Evolutionary conservation across 1,139 yeast genomes (phyloP).

Genomic region (Suhomyces bolitotheri): DNA sequence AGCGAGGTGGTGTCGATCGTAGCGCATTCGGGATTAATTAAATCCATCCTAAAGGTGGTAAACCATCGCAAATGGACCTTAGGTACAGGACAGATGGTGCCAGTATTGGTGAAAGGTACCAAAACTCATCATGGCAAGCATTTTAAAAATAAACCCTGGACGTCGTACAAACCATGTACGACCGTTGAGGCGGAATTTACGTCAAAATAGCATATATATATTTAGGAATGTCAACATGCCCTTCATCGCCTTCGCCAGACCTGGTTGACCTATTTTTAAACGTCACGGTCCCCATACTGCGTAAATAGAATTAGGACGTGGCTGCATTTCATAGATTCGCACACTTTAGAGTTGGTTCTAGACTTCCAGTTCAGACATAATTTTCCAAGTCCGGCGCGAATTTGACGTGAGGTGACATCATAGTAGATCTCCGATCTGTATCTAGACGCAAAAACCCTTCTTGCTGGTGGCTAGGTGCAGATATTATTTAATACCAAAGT

Average conservation of each 20-base stretch:
- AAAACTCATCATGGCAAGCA: constrained; percentile 5
- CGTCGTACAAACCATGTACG: constrained; percentile 1
- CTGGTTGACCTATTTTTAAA: no score
- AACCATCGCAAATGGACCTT: constrained; percentile 25
- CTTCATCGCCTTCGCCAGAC: constrained; percentile 1
- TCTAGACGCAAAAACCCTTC: background rate
- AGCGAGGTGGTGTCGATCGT: constrained; percentile 33
- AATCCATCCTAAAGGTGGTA: constrained; percentile 29
- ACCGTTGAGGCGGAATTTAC: no score
- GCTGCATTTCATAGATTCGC: no score
- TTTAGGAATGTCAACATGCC: no score
- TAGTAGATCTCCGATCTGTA: background rate
- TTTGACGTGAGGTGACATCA: background rate
- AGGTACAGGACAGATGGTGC: constrained; percentile 21
- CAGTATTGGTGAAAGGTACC: constrained; percentile 20
- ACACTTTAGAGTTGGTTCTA: no score
- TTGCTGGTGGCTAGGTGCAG: background rate
- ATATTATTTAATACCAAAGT: no score
- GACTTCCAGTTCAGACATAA: no score
- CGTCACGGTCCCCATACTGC: no score
- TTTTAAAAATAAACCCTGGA: constrained; percentile 11
- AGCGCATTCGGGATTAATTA: constrained; percentile 37
- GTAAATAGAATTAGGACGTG: no score
- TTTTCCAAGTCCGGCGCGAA: no score
- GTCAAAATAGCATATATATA: no score